Percentiles rank a stretch among this genome's conserved stretches.
Conservation (phyloP, 768 basidiomycete genomes). For the Cystobasidium ongulense region DNA sequence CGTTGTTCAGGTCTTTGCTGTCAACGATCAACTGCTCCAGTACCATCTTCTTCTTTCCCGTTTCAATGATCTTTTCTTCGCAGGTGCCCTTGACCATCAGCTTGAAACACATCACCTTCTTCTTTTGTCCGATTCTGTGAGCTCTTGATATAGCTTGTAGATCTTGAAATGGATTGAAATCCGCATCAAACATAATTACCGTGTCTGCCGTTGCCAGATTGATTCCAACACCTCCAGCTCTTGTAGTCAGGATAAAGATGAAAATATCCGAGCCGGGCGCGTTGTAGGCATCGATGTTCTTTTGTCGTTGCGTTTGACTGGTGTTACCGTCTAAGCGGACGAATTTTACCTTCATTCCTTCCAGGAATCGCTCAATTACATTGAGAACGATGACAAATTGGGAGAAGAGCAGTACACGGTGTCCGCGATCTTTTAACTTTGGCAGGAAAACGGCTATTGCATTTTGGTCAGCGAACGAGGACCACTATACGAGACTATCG, state of each 20-base stretch:
- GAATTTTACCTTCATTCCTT: slow-evolving; percentile 55
- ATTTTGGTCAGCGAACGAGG: background rate
- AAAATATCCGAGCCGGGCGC: slow-evolving; percentile 70
- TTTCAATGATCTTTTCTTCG: slow-evolving; percentile 41
- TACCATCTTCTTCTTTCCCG: slow-evolving; percentile 49
- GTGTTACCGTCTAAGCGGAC: slow-evolving; percentile 64
- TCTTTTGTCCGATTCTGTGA: slow-evolving; percentile 89
- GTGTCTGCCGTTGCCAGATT: slow-evolving; percentile 89
- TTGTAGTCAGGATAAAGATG: slow-evolving; percentile 13
- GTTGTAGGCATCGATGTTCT: slow-evolving; percentile 86
- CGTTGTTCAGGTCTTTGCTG: slow-evolving; percentile 50
- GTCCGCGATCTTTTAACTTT: slow-evolving; percentile 81
- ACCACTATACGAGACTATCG: slow-evolving; percentile 42
- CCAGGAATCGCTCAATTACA: slow-evolving; percentile 92
- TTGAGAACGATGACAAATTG: slow-evolving; percentile 99
- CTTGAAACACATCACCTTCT: slow-evolving; percentile 90
- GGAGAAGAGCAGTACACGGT: slow-evolving; percentile 67
- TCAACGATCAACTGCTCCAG: slow-evolving; percentile 53
- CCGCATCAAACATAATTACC: slow-evolving; percentile 85
- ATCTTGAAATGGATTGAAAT: slow-evolving; percentile 94
- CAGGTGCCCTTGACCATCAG: slow-evolving; percentile 90
- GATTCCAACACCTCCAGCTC: slow-evolving; percentile 50
- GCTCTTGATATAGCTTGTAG: slow-evolving; percentile 78
- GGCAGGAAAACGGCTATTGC: slow-evolving; percentile 66
- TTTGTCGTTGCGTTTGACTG: slow-evolving; percentile 74